A percentile compares a stretch with the other conserved stretches of the same genome.
These are phyloP conservation scores for Epichloe coenophiala DNA, from an alignment of 2,329 filamentous ascomycete genomes.

Conservation along the genomic window DNA sequence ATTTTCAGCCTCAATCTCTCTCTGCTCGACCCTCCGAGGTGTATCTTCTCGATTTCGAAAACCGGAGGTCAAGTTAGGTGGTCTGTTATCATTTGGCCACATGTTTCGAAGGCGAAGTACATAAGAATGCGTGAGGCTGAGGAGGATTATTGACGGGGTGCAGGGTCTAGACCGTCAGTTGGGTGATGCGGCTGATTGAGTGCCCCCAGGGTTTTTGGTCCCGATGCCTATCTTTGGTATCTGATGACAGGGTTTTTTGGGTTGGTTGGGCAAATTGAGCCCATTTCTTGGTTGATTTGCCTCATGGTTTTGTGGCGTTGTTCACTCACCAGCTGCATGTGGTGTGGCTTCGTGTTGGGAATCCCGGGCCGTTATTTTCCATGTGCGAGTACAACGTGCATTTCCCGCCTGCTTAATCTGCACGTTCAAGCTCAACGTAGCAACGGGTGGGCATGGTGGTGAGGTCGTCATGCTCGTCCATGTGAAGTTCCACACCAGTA, in stretches of 20 bases:
- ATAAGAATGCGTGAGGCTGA: conserved; percentile 5
- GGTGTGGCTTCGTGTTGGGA: background rate
- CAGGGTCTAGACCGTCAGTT: conserved; percentile 1
- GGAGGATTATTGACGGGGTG: conserved; percentile 1
- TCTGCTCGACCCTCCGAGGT: no score
- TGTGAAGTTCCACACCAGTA: conserved; percentile 16
- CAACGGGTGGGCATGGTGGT: background rate
- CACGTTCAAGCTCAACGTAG: background rate
- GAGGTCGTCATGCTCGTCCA: background rate
- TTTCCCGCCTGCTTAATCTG: background rate
- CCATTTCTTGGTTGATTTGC: background rate
- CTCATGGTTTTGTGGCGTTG: background rate
- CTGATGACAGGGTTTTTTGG: background rate
- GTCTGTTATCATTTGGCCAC: background rate
- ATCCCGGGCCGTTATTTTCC: background rate
- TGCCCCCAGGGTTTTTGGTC: background rate
- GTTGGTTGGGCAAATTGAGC: background rate
- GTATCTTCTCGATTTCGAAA: background rate
- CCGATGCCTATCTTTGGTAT: background rate
- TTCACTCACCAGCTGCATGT: background rate
- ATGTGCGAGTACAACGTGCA: background rate
- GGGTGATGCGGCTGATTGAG: background rate
- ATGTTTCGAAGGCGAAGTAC: background rate
- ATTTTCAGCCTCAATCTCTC: no score
- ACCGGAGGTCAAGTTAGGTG: background rate